Base-by-base conservation (phyloP, 371 early-diverging fungal species). In the Dichotomocladium elegans region DNA sequence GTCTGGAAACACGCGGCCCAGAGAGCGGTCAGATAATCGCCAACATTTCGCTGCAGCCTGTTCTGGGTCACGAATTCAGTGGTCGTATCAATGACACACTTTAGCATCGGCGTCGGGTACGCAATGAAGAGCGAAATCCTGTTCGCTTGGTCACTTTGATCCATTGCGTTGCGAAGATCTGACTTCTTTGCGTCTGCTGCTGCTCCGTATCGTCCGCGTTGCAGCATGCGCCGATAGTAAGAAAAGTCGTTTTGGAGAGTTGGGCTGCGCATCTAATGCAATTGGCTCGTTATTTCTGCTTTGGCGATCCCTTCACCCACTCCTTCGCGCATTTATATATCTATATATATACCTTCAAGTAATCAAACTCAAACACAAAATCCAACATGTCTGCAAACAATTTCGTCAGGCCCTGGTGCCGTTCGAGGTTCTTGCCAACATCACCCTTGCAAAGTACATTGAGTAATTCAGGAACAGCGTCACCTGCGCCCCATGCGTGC, bases 231-330 rank as follows among this genome's bases (percentile, higher is more conserved):
- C 46, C 96, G 86, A 67, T 97, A 97, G 65, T 91, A 97, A 8
- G 94, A 93, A 53, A 97, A 93, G 64, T 96, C 98, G 71, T 97
- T 97, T 66, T 97, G 98, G 57, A 96, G 81, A 51, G 91, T 87
- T 30, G 96, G 90, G 54, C 90, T 91, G 60, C 79, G 72, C 85
- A 92, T 91, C 93, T 92, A 74, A 33, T 55, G 27, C 19, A n/a
- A 29, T 3, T 21, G n/a, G n/a, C n/a, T n/a, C n/a, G n/a, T n/a
- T n/a, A n/a, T n/a, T n/a, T n/a, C n/a, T n/a, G n/a, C n/a, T n/a
- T n/a, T n/a, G n/a, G n/a, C n/a, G n/a, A n/a, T n/a, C n/a, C n/a
- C 17, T 34, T 4, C 34, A 21, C 30, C 46, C 27, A 14, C 34
- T 54, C 19, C 24, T 26, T 54, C 4, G 15, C 7, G 22, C n/a